Evolutionary conservation across 1,139 yeast genomes (phyloP).

Genomic region (Candida anutae): DNA sequence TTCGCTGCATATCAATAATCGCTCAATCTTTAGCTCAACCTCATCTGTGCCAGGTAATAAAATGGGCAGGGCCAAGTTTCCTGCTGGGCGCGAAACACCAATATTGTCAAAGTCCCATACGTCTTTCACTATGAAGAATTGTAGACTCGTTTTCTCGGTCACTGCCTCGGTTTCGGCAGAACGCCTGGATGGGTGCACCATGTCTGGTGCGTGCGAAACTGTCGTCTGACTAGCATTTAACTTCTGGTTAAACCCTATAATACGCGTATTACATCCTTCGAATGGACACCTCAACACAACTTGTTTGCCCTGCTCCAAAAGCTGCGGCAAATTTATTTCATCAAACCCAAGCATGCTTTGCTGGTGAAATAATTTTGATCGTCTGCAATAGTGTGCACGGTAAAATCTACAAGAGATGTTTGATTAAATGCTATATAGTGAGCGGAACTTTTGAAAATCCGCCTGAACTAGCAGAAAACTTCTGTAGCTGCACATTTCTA

Average conservation of each 20-base stretch:
- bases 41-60: slow-evolving; percentile 2
- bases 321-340: slow-evolving; percentile 3
- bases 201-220: slow-evolving; percentile 23
- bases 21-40: slow-evolving; percentile 25
- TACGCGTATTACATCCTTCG: slow-evolving; percentile 25
- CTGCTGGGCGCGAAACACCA: slow-evolving; percentile 52
- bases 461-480: too few species aligned
- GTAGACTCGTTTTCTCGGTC: slow-evolving; percentile 2
- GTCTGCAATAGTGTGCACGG: too few species aligned
- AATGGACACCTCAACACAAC: slow-evolving; percentile 30
- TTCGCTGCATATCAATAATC: slow-evolving; percentile 59
- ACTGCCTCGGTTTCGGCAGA: slow-evolving; percentile 5
- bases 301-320: slow-evolving; percentile 1
- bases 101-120: slow-evolving; percentile 75
- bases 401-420: too few species aligned
- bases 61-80: slow-evolving; percentile 7
- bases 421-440: too few species aligned
- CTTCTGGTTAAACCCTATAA: slow-evolving; percentile 20
- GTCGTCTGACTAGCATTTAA: slow-evolving; percentile 7
- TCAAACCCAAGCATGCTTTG: too few species aligned
- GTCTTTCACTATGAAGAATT: slow-evolving; percentile 39
- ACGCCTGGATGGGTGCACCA: slow-evolving; percentile 19
- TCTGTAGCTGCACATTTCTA: too few species aligned
- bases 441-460: too few species aligned
- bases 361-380: too few species aligned